These are phyloP conservation scores for Senna tora DNA, from an alignment of 306 rosid species.

Conservation along the genomic window DNA sequence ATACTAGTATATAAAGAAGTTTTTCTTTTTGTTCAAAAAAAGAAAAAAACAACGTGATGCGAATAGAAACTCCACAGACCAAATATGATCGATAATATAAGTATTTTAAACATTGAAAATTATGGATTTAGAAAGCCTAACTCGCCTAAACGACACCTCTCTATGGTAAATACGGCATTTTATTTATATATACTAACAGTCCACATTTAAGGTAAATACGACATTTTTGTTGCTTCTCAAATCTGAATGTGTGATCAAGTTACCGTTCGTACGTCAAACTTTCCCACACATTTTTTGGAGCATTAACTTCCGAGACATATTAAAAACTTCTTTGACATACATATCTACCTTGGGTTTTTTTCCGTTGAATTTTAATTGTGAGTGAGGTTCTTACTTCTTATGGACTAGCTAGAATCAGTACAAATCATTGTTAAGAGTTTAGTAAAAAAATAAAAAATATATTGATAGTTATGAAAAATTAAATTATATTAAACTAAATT, in stretches of 20 bases:
- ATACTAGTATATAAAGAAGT: neutral
- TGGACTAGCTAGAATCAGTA: too few species aligned
- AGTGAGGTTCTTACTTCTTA: too few species aligned
- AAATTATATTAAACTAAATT: too few species aligned
- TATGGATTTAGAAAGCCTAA: neutral
- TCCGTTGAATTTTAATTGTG: neutral
- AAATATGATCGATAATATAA: neutral
- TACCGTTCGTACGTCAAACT: neutral
- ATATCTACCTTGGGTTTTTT: neutral
- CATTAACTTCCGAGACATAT: neutral
- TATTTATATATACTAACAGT: too few species aligned
- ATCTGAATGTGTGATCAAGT: neutral
- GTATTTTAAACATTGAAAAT: neutral
- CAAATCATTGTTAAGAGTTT: too few species aligned
- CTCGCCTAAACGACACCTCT: neutral
- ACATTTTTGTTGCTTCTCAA: neutral
- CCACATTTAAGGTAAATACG: neutral
- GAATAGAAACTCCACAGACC: neutral
- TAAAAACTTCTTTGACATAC: too few species aligned
- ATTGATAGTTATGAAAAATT: too few species aligned
- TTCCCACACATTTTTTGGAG: conserved; percentile 1
- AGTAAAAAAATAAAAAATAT: too few species aligned
- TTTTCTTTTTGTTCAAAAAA: neutral
- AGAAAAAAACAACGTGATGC: neutral
- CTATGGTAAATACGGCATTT: too few species aligned